Evolutionary conservation across 345 rosid species (phyloP).

Genomic region (Salix brachista): DNA sequence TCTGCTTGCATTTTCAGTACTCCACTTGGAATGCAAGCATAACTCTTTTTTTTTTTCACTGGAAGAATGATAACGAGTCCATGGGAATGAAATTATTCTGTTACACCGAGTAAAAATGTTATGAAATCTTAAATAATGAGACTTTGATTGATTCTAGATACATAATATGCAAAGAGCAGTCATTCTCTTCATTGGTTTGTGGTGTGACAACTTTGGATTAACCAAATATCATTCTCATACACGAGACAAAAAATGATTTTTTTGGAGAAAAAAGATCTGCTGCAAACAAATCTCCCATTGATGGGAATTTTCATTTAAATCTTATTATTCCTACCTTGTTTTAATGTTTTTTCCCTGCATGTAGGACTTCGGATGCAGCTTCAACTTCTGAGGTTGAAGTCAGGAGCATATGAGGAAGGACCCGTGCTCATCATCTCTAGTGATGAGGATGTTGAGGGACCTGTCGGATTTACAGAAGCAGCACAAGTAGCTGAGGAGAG

Average conservation of each 20-base stretch:
- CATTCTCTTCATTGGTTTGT: neutral
- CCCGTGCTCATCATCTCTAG: conserved; percentile 51
- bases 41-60: neutral
- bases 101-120: neutral
- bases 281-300: neutral
- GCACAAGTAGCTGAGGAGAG: conserved; percentile 37
- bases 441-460: conserved; percentile 55
- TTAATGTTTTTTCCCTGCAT: neutral
- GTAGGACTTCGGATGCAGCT: conserved; percentile 96
- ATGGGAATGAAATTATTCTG: neutral
- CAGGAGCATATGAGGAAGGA: conserved; percentile 65
- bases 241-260: neutral
- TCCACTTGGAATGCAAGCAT: neutral
- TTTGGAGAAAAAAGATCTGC: neutral
- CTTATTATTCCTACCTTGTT: neutral
- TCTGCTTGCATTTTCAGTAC: neutral
- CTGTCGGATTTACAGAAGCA: conserved; percentile 30
- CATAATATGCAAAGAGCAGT: neutral
- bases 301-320: neutral
- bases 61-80: neutral
- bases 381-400: conserved; percentile 74
- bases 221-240: neutral
- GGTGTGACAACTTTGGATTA: neutral
- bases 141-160: neutral
- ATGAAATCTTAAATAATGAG: neutral